Evolutionary conservation across 1,139 yeast species (phyloP), one percentile per base, ranked within the genome.

Genomic region (Debaryomyces subglobosus): DNA sequence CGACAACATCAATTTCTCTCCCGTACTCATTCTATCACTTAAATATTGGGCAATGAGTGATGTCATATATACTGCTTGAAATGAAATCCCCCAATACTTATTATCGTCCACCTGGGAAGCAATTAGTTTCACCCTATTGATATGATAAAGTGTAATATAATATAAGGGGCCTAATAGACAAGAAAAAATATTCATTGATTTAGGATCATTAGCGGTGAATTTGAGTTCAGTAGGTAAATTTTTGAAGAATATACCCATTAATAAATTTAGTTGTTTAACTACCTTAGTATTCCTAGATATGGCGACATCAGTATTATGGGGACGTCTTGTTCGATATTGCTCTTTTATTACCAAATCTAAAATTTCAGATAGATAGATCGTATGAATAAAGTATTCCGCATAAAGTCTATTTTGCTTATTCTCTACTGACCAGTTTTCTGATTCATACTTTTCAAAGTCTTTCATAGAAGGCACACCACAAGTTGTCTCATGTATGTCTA

Each of bases 1-100:
- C 4, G 61, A 55, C 5, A 51, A 25, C 18, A 53, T 23, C 5
- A 40, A 33, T 5, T 20, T 21, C 12, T 32, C 23, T 24, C 48
- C 49, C 5, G 38, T 21, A 12, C 25, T 29, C 18, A 47, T 40
- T 23, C 49, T 35, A 16, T 45, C 49, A 23, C 46, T 25, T 12
- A 52, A 38, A 16, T 44, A 46, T 39, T 53, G 53, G 16, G 51
- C 43, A 10, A 53, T 50, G 9, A 48, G 44, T 18, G 53, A 43
- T 16, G 49, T 43, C n/a, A 47, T 43, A 34, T 48, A 53, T 7
- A 48, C 52, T 6, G 56, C 44, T 40, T 55, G 57, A 39, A 55
- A 53, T 27, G 53, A 49, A 13, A 49, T 51, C 1, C 54, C 54
- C 60, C 53, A 49, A 43, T 49, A 45, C 16, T 46, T 46, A 32